Evolutionary conservation across 2,329 filamentous ascomycete species (phyloP).

Genomic region (Diaporthe capsici): DNA sequence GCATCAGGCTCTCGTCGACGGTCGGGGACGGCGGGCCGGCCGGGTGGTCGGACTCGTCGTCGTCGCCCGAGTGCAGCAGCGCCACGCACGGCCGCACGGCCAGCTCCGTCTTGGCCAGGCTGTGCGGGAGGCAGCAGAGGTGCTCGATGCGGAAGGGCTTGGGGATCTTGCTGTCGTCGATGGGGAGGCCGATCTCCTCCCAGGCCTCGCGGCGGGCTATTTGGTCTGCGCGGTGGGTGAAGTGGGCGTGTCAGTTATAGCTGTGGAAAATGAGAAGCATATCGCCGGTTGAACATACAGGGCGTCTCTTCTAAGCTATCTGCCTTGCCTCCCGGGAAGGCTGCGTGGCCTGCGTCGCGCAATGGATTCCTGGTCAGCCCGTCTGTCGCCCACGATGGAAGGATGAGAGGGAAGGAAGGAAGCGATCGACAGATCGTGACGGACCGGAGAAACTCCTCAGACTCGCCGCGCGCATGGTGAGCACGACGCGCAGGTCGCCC

Average conservation of each 20-base stretch:
- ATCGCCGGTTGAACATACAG: slow-evolving; percentile 58
- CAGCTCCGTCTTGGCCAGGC: slow-evolving; percentile 79
- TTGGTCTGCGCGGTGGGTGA: slow-evolving; percentile 68
- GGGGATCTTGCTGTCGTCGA: slow-evolving; percentile 77
- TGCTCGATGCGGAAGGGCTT: slow-evolving; percentile 87
- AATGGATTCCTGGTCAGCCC: background rate
- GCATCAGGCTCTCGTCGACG: slow-evolving; percentile 80
- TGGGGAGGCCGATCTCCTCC: slow-evolving; percentile 92
- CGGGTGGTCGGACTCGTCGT: slow-evolving; percentile 41
- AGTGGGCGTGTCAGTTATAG: slow-evolving; percentile 55
- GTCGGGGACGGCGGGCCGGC: slow-evolving; percentile 53
- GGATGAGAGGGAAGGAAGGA: background rate
- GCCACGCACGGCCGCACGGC: slow-evolving; percentile 84
- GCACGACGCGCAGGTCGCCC: slow-evolving; percentile 82
- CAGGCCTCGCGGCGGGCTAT: slow-evolving; percentile 91
- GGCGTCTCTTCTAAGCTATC: slow-evolving; percentile 71
- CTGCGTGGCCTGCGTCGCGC: slow-evolving; percentile 74
- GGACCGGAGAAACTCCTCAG: slow-evolving; percentile 77
- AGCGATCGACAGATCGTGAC: slow-evolving; percentile 26
- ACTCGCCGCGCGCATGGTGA: slow-evolving; percentile 76
- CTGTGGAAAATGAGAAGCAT: slow-evolving; percentile 55
- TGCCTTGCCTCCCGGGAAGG: slow-evolving; percentile 85
- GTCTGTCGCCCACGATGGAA: background rate
- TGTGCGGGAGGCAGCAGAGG: slow-evolving; percentile 85
- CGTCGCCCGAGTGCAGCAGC: slow-evolving; percentile 77